Percentiles rank a stretch among this genome's conserved stretches.
phyloP scores from a whole-genome alignment of 2,329 filamentous ascomycete species.

The Aspergillus brunneoviolaceus region DNA sequence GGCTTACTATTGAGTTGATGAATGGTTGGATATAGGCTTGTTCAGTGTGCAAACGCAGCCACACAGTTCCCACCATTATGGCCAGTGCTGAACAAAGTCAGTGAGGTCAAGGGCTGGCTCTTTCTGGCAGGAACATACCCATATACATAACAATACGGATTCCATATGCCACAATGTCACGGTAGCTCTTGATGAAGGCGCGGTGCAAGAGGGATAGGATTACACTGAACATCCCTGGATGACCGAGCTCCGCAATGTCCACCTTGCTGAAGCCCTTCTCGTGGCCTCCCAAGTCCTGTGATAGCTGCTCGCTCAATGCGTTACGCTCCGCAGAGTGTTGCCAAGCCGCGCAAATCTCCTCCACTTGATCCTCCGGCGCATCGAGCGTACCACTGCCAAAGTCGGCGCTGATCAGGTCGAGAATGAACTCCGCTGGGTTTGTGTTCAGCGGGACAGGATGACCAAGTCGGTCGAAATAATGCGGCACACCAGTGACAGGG shows the following conservation, averaged over 20 bases:
- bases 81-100: conserved; percentile 58
- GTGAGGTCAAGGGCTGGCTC: conserved; percentile 3
- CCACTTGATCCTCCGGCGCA: conserved; percentile 51
- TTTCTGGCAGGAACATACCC: conserved; percentile 38
- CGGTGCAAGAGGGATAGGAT: conserved; percentile 70
- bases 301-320: conserved; percentile 31
- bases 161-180: conserved; percentile 80
- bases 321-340: conserved; percentile 45
- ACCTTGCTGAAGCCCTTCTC: conserved; percentile 29
- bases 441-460: conserved; percentile 65
- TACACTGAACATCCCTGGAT: conserved; percentile 52
- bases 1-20: conserved; percentile 70
- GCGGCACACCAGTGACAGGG: conserved; percentile 54
- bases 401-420: conserved; percentile 77
- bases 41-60: conserved; percentile 66
- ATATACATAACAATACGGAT: conserved; percentile 82
- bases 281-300: conserved; percentile 11
- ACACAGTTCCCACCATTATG: conserved; percentile 86
- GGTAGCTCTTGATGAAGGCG: conserved; percentile 78
- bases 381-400: conserved; percentile 56
- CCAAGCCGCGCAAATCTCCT: conserved; percentile 59
- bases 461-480: conserved; percentile 64
- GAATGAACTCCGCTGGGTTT: conserved; percentile 77
- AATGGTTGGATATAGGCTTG: conserved; percentile 77
- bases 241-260: conserved; percentile 21